Evolutionary conservation across 129 eudicot genomes (phyloP).

Genomic region (Smallanthus sonchifolius): DNA sequence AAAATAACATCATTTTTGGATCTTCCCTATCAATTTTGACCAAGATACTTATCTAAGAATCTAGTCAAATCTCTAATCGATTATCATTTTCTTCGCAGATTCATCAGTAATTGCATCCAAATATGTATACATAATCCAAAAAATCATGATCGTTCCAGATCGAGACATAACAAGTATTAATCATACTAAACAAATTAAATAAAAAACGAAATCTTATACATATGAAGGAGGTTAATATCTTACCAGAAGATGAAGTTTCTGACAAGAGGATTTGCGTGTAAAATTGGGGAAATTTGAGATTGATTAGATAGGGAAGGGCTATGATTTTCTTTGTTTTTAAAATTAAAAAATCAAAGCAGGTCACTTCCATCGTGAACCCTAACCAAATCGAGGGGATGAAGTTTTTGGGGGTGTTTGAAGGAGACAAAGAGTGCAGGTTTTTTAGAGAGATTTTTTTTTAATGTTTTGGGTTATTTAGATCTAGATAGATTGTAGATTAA

Average conservation of each 20-base stretch:
- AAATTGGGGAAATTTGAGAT: slow-evolving; percentile 21
- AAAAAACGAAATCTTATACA: not conserved
- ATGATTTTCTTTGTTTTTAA: not conserved
- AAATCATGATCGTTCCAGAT: slow-evolving; percentile 10
- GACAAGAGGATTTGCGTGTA: slow-evolving; percentile 22
- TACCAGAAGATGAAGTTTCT: slow-evolving; percentile 6
- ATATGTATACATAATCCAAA: not conserved
- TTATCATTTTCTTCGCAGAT: slow-evolving; percentile 1
- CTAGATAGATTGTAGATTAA: too few relatives aligned
- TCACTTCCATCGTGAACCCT: too few relatives aligned
- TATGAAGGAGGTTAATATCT: slow-evolving; percentile 6
- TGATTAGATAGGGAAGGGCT: slow-evolving; percentile 11
- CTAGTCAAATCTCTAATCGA: slow-evolving; percentile 16
- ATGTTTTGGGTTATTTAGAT: too few relatives aligned
- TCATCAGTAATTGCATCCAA: not conserved
- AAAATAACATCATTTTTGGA: not conserved
- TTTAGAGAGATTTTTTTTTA: too few relatives aligned
- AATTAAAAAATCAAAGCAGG: too few relatives aligned
- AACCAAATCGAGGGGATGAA: too few relatives aligned
- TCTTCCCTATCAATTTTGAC: not conserved
- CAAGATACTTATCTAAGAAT: not conserved
- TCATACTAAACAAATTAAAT: not conserved
- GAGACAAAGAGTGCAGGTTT: too few relatives aligned
- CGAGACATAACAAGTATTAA: slow-evolving; percentile 2
- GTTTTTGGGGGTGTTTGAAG: too few relatives aligned